Evolutionary conservation across 345 rosid genomes (phyloP), one percentile per base, ranked within the genome.

Genomic region (Gossypium arboreum): DNA sequence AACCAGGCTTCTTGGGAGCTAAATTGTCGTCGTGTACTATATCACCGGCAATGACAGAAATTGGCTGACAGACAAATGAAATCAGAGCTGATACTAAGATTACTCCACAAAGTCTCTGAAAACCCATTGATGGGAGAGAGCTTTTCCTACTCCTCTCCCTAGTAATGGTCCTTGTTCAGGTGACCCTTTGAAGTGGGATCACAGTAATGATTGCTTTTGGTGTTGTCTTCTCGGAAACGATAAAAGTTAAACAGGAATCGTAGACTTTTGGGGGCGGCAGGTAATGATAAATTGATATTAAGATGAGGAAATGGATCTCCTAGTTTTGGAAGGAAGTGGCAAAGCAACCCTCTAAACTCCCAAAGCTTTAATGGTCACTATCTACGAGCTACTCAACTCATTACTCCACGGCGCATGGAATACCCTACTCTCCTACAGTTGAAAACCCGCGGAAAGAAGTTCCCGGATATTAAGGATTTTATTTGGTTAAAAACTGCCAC

Each of bases 1-100:
- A 95, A 20, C 99, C 98, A 16, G 98, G 98, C 86, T 90, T 90
- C 91, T 93, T 93, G 10, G 99, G 99, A 78, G 97, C 89, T 68
- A 54, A 80, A 76, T 90, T 84, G 76, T 95, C 99, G 18, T 89
- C 92, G 63, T 95, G 97, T 43, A 93, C 97, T 27, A 93, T 93
- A 80, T 93, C 98, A 20, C 99, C 97, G 55, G 97, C 92, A 18
- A 74, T 58, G 45, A 85, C 97, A 3, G 85, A 62, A 80, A 75
- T 84, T 6, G 87, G 84, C 41, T 20, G 69, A 83, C 74, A 81
- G 70, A 75, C 58, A 73, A 93, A 81, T 63, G 79, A 83, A 82
- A 93, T 77, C 79, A 85, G 73, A 75, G 85, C 75, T 7, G 79
- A 67, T 13, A 75, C 4, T 16, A 72, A 39, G 72, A 88, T 56